Evolutionary conservation across 2,329 filamentous ascomycete species (phyloP), one percentile per base, ranked within the genome.

Genomic region (Cordyceps farinosa): DNA sequence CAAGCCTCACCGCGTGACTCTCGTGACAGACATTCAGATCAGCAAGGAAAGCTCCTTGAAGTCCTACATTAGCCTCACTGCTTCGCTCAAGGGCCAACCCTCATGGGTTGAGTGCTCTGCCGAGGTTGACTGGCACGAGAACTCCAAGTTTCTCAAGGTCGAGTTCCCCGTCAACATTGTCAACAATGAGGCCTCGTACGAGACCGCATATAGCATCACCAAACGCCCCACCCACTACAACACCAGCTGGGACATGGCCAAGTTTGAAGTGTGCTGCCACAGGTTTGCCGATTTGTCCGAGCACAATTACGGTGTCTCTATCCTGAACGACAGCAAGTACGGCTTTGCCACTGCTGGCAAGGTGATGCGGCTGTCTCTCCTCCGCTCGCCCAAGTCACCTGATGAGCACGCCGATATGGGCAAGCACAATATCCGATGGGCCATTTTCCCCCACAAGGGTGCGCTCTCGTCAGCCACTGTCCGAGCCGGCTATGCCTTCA

Each of bases 141-240:
- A 87, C 13, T 97, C 95, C 89, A 96, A 95, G 73, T 98, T 98
- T 82, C 84, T 99, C 72, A 99, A 99, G 81, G 94, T 98, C 57
- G 95, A 99, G 75, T 99, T 99, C 78, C 94, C 95, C 0, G 93
- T 97, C 66, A 89, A 96, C 70, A 84, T 98, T 66, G 86, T 87
- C 69, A 97, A 94, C 76, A 96, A 90, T 0, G 92, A 97, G 76
- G 95, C 95, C 38, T 91, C 88, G 13, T 99, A 99, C 75, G 95
- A 99, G 76, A 96, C 92, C 8, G 93, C 97, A 71, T 98, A 91
- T 72, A 94, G 94, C 69, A 87, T 97, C 69, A 88, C 95, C 66
- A 87, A 87, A 68, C 86, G 95, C 36, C 94, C 95, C 2, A 99
- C 95, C 0, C 95, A 99, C 78, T 98, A 97, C 84, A 99, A 99